Base-by-base conservation (phyloP, 1,284 basidiomycete genomes). In the Cystobasidiaceae sp. region DNA sequence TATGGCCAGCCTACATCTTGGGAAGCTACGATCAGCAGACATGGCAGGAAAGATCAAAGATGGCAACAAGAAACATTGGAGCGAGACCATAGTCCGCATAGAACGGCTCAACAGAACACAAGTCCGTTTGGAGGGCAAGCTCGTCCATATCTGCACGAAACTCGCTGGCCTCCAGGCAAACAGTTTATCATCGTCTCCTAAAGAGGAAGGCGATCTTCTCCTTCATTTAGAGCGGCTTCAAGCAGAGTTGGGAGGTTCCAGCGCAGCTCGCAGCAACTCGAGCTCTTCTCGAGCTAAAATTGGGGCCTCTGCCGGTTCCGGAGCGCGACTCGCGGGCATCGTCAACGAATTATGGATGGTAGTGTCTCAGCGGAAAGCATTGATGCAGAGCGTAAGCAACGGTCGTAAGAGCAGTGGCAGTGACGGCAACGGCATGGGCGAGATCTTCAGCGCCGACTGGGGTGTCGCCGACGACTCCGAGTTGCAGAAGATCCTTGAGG, bases 41-140 rank as follows among this genome's bases (percentile, higher is more conserved):
- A 51, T 64, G 44, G 43, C 32, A 21, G 61, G 61, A 19, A 55
- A 56, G 30, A 64, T 64, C 27, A 39, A 56, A 41, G 51, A 45
- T 21, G 61, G 46, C 11, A 64, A 64, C 32, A 64, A 64, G 52
- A 64, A 64, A 28, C 61, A 64, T 21, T 64, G 61, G 61, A 64
- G 48, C 41, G 61, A 64, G 4, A 64, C 61, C 6, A 30, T 56
- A 2, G 52, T 64, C 13, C 46, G 61, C 13, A 56, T 64, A 19
- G 61, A 64, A 23, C 46, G 61, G 1, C 33, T 64, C 2, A 55
- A 37, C 17, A 45, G 52, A 19, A 51, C 39, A 11, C 61, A 64
- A 49, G 37, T 64, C 5, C 46, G 48, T 28, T 27, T 64, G 15
- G 61, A 64, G 33, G 44, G 51, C 8, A 55, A 51, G 21, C 43